Conservation (phyloP, 1,139 yeast genomes). For the Sugiyamaella novakii region DNA sequence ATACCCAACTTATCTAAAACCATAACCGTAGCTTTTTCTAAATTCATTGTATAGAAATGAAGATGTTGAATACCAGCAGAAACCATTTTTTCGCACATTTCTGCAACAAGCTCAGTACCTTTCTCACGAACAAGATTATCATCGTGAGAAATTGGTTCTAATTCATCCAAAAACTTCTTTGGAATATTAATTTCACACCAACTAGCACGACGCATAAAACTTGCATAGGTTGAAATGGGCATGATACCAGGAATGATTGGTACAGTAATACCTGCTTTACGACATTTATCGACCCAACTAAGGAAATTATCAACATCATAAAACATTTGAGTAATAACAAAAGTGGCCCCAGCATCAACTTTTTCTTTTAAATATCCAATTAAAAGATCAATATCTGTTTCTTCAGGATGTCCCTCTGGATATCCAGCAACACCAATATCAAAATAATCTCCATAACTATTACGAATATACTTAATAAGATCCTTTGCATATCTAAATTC, state of each 20-base stretch:
- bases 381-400: conserved; percentile 57
- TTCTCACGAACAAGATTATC: conserved; percentile 84
- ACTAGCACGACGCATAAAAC: conserved; percentile 87
- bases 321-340: conserved; percentile 89
- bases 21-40: conserved; percentile 89
- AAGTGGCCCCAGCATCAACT: conserved; percentile 90
- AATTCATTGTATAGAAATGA: conserved; percentile 95
- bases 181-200: conserved; percentile 92
- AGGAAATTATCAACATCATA: conserved; percentile 88
- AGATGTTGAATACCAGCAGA: conserved; percentile 82
- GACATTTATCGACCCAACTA: conserved; percentile 72
- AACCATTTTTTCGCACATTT: conserved; percentile 75
- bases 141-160: conserved; percentile 87
- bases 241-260: conserved; percentile 97
- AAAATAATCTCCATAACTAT: conserved; percentile 71
- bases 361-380: conserved; percentile 77
- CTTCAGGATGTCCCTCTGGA: conserved; percentile 98
- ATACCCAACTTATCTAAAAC: conserved; percentile 73
- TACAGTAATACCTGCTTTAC: conserved; percentile 72
- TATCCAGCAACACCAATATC: conserved; percentile 93
- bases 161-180: conserved; percentile 62
- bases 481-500: conserved; percentile 76
- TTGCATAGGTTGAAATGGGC: conserved; percentile 95
- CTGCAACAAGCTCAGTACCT: conserved; percentile 81
- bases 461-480: conserved; percentile 72